Percentiles rank a stretch among this genome's conserved stretches.
Evolutionary conservation across 2,329 filamentous ascomycete species (phyloP).

Genomic region (Zymoseptoria tritici): DNA sequence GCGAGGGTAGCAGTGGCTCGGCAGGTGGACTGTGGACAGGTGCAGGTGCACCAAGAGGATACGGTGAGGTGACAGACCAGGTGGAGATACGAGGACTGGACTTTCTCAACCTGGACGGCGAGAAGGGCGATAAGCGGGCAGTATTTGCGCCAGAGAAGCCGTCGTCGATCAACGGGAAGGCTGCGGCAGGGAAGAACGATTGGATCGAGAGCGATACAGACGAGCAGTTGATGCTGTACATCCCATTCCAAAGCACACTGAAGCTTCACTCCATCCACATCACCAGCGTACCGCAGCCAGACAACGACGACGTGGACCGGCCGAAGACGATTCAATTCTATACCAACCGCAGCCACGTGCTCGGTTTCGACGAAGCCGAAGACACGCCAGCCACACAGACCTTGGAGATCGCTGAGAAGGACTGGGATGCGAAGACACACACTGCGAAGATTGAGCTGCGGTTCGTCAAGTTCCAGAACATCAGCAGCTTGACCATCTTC

Average conservation of each 20-base stretch:
- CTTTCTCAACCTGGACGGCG: slow-evolving; percentile 76
- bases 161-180: slow-evolving; percentile 51
- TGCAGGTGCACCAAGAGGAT: slow-evolving; percentile 67
- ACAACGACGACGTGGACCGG: slow-evolving; percentile 69
- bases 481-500: slow-evolving; percentile 79
- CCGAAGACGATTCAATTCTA: slow-evolving; percentile 80
- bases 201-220: slow-evolving; percentile 97
- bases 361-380: slow-evolving; percentile 93
- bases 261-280: slow-evolving; percentile 86
- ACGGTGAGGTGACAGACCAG: slow-evolving; percentile 73
- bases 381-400: slow-evolving; percentile 73
- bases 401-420: slow-evolving; percentile 63
- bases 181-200: slow-evolving; percentile 52
- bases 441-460: slow-evolving; percentile 56
- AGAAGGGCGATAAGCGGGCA: slow-evolving; percentile 63
- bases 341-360: slow-evolving; percentile 78
- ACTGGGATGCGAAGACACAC: slow-evolving; percentile 58
- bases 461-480: slow-evolving; percentile 96
- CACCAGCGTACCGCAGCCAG: slow-evolving; percentile 69
- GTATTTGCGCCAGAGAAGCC: slow-evolving; percentile 66
- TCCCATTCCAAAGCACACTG: slow-evolving; percentile 78
- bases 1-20: slow-evolving; percentile 36
- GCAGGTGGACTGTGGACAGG: slow-evolving; percentile 57
- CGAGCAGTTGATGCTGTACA: slow-evolving; percentile 87
- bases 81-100: slow-evolving; percentile 75